Conservation (phyloP, 352 stramenopile genomes). For the Globisporangium nunn region DNA sequence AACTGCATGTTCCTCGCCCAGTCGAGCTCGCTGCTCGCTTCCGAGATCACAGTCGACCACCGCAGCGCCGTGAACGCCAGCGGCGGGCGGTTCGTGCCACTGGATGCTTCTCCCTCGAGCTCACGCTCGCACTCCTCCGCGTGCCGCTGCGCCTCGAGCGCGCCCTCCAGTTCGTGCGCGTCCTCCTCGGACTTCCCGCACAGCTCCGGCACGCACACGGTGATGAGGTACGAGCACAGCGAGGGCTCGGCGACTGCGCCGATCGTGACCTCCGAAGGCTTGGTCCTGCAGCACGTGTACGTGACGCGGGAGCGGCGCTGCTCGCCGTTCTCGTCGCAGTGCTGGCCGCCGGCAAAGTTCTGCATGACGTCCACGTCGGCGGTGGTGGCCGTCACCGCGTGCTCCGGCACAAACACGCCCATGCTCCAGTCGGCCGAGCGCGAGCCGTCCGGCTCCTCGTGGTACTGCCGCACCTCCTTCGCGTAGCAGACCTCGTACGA, state of each 20-base stretch:
- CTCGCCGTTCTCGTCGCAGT: conserved; percentile 81
- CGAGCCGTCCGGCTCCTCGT: conserved; percentile 66
- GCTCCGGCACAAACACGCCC: conserved; percentile 41
- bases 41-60: conserved; percentile 74
- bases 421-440: conserved; percentile 81
- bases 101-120: conserved; percentile 4
- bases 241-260: conserved; percentile 79
- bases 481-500: conserved; percentile 82
- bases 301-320: conserved; percentile 64
- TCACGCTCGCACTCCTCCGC: conserved; percentile 44
- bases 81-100: conserved; percentile 17
- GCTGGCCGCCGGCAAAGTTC: conserved; percentile 66
- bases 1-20: conserved; percentile 71
- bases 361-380: conserved; percentile 49
- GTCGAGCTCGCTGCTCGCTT: conserved; percentile 82
- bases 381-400: conserved; percentile 16
- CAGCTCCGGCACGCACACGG: conserved; percentile 68
- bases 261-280: conserved; percentile 35
- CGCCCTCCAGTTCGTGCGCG: conserved; percentile 7
- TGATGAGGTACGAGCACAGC: conserved; percentile 77
- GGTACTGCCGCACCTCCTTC: conserved; percentile 75
- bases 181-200: conserved; percentile 30
- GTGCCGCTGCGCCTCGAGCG: conserved; percentile 27
- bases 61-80: conserved; percentile 56
- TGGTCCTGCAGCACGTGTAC: conserved; percentile 72